These are phyloP conservation scores for Hirsutella minnesotensis DNA, from an alignment of 2,329 filamentous ascomycete genomes.

Conservation along the genomic window DNA sequence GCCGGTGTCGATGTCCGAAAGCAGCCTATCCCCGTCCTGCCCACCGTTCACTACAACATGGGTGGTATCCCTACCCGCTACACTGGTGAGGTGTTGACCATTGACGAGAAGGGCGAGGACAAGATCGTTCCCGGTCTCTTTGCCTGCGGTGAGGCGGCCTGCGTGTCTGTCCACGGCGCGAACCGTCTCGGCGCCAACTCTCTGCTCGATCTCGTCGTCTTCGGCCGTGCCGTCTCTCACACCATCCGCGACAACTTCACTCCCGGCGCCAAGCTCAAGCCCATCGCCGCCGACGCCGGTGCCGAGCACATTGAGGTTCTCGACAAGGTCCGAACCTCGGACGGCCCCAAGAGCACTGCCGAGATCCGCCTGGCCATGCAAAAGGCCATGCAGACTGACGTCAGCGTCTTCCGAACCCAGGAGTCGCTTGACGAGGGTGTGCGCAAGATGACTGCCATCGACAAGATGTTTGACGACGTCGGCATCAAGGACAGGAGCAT, in stretches of 20 bases:
- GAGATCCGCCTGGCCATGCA: conserved; percentile 90
- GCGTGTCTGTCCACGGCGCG: conserved; percentile 94
- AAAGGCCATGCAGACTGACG: conserved; percentile 96
- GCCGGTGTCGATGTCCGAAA: conserved; percentile 93
- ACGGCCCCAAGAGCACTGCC: conserved; percentile 76
- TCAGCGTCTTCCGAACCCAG: conserved; percentile 92
- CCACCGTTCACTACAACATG: conserved; percentile 99
- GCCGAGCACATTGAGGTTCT: conserved; percentile 77
- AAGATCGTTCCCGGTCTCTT: conserved; percentile 90
- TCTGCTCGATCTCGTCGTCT: conserved; percentile 92
- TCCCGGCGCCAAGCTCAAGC: conserved; percentile 68
- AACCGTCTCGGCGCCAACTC: conserved; percentile 98
- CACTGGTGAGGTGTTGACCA: conserved; percentile 87
- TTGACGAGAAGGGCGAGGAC: conserved; percentile 79
- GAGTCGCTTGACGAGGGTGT: conserved; percentile 91
- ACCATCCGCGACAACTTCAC: conserved; percentile 91
- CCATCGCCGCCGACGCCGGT: conserved; percentile 74
- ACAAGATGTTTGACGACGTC: conserved; percentile 67
- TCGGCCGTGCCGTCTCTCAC: conserved; percentile 93
- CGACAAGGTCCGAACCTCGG: conserved; percentile 72
- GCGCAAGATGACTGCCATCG: conserved; percentile 73
- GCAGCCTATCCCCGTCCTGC: conserved; percentile 91
- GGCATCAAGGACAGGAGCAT: conserved; percentile 97
- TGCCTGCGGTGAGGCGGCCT: conserved; percentile 93
- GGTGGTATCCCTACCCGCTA: conserved; percentile 96